These are phyloP conservation scores for Chara braunii DNA, from an alignment of 139 green algal species.

Conservation along the genomic window DNA sequence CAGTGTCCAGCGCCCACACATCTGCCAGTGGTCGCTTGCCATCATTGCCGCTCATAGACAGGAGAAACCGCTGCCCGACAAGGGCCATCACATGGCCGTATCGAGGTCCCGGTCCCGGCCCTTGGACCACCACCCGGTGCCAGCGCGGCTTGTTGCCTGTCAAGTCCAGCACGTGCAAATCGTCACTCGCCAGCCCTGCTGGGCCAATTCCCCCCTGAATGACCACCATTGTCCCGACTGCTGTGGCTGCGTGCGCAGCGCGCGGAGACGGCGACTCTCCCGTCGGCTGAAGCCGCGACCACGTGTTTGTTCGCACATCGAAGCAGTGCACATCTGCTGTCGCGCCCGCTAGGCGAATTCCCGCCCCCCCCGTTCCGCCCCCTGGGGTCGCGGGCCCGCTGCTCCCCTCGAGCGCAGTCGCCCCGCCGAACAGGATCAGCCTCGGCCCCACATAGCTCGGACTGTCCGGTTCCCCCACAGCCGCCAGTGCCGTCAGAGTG, in stretches of 20 bases:
- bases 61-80: slow-evolving; percentile 93
- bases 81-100: slow-evolving; percentile 94
- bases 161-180: slow-evolving; percentile 98
- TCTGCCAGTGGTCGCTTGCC: slow-evolving; percentile 64
- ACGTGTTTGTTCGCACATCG: slow-evolving; percentile 25
- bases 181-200: slow-evolving; percentile 81
- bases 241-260: slow-evolving; percentile 90
- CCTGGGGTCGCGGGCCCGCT: neutral
- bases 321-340: slow-evolving; percentile 38
- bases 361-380: slow-evolving; percentile 14
- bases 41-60: slow-evolving; percentile 95
- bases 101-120: slow-evolving; percentile 75
- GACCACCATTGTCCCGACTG: slow-evolving; percentile 97
- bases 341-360: slow-evolving; percentile 32
- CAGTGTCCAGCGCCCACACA: slow-evolving; percentile 93
- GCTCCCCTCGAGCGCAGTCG: slow-evolving; percentile 32
- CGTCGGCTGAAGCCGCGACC: slow-evolving; percentile 57
- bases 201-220: slow-evolving; percentile 73
- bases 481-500: slow-evolving; percentile 27
- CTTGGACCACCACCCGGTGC: slow-evolving; percentile 90
- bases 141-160: slow-evolving; percentile 74
- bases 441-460: slow-evolving; percentile 15
- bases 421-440: slow-evolving; percentile 37
- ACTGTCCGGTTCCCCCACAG: slow-evolving; percentile 23
- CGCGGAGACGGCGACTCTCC: slow-evolving; percentile 84